Evolutionary conservation across 176 grass and related monocot genomes (phyloP).

Genomic region (Lolium rigidum): DNA sequence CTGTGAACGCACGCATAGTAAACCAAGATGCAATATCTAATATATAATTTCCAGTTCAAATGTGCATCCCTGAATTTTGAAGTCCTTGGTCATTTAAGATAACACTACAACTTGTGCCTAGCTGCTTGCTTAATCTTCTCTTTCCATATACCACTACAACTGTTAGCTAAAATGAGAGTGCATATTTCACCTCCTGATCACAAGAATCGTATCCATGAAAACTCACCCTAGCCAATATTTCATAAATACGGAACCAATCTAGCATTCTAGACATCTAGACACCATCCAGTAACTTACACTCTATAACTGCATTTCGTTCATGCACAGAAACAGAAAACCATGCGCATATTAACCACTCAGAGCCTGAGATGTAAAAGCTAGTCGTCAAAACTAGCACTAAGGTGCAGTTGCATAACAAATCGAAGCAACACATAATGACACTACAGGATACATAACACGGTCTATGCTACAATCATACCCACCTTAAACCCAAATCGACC

Average conservation of each 20-base stretch:
- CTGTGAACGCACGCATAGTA: not conserved
- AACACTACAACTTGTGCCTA: not conserved
- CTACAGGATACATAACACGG: not conserved
- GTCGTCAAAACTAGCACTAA: slow-evolving; percentile 10
- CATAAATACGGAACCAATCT: not conserved
- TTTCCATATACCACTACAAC: not conserved
- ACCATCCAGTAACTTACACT: not conserved
- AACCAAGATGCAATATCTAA: not conserved
- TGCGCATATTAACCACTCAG: not conserved
- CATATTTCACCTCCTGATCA: not conserved
- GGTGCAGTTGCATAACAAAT: not conserved
- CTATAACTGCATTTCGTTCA: not conserved
- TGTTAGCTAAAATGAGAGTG: not conserved
- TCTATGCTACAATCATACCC: not conserved
- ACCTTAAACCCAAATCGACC: not conserved
- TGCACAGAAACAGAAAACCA: not conserved
- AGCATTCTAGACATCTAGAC: not conserved
- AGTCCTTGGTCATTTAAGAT: slow-evolving; percentile 10
- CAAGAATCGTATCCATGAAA: not conserved
- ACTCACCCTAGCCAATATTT: not conserved
- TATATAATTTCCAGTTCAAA: not conserved
- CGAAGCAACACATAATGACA: slow-evolving; percentile 9
- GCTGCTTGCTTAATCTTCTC: slow-evolving; percentile 18
- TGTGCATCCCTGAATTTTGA: slow-evolving; percentile 13
- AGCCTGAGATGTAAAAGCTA: slow-evolving; percentile 10